Evolutionary conservation across 2,329 filamentous ascomycete genomes (phyloP), one percentile per base, ranked within the genome.

Genomic region (Verticillium isaacii): DNA sequence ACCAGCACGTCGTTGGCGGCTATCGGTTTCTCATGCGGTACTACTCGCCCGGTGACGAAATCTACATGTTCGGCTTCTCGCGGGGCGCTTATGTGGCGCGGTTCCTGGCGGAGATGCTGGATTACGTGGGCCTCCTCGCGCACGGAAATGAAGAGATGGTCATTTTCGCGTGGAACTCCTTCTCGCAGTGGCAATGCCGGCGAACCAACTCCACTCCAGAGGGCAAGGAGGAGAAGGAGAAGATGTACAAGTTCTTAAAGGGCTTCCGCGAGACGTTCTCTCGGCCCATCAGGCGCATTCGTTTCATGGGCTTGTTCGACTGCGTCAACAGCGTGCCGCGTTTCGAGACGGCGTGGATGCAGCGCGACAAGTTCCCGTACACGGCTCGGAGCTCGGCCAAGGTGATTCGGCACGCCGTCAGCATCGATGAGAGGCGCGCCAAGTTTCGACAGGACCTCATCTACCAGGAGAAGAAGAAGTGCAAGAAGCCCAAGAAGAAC

Each of bases 101-200:
- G 2, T 92, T 92, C 68, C 76, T 92, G 0, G 90, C 91, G 0
- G 91, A 95, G 70, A 94, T 94, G 91, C 81, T 95, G 7, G 91
- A 95, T 69, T 88, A 91, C 67, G 87, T 95, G 60, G 92, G 92
- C 1, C 80, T 96, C 0, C 80, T 96, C 15, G 89, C 88, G 14
- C 88, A 90, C 59, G 91, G 92, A 12, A 96, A 96, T 68, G 90
- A 96, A 70, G 92, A 95, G 67, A 89, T 95, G 87, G 87, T 92
- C 59, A 81, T 84, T 4, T 96, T 96, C 71, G 91, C 90, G 0
- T 95, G 91, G 91, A 93, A 90, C 71, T 88, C 89, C 0, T 93
- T 92, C 68, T 84, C 88, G 8, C 86, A 88, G 70, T 92, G 89
- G 88, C 88, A 91, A 69, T 82, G 81, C 54, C 83, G 88, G 8